Conservation (phyloP, 2,329 filamentous ascomycete genomes). For the Aspergillus sp. region DNA sequence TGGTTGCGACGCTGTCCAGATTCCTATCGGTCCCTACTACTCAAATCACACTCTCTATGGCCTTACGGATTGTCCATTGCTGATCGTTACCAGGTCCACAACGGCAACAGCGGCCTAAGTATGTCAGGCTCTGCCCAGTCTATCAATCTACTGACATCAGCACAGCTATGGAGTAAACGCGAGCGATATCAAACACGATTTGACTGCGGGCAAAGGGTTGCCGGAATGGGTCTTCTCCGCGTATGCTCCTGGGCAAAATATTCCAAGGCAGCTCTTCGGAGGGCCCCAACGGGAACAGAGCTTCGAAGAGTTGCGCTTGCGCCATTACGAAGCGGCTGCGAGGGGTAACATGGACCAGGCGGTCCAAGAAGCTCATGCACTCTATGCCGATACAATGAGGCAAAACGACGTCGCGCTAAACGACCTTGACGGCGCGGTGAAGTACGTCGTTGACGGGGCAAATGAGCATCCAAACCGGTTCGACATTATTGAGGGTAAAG, state of each 20-base stretch:
- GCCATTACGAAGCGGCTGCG: conserved; percentile 57
- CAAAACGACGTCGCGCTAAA: conserved; percentile 63
- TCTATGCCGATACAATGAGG: conserved; percentile 56
- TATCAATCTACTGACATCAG: conserved; percentile 10
- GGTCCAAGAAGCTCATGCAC: conserved; percentile 41
- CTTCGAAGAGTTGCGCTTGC: conserved; percentile 72
- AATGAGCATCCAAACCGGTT: conserved; percentile 67
- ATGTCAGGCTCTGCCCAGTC: conserved; percentile 8
- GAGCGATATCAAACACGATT: conserved; percentile 55
- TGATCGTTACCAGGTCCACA: conserved; percentile 10
- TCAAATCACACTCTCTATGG: no score
- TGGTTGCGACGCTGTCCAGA: no score
- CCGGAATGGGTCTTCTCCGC: conserved; percentile 81
- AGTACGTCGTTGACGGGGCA: conserved; percentile 56
- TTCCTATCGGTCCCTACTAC: no score
- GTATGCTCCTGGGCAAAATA: conserved; percentile 68
- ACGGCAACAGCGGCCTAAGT: conserved; percentile 15
- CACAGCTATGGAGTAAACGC: conserved; percentile 46
- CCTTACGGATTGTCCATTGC: background rate
- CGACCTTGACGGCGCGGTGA: conserved; percentile 62
- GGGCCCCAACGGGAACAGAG: conserved; percentile 72
- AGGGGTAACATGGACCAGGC: conserved; percentile 50
- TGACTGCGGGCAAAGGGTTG: conserved; percentile 52
- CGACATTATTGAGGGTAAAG: conserved; percentile 40
- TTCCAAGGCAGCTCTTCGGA: conserved; percentile 75